A percentile compares a stretch with the other conserved stretches of the same genome.
These are phyloP conservation scores for Sarcocystis neurona DNA, from an alignment of 169 alveolate genomes.

Conservation along the genomic window DNA sequence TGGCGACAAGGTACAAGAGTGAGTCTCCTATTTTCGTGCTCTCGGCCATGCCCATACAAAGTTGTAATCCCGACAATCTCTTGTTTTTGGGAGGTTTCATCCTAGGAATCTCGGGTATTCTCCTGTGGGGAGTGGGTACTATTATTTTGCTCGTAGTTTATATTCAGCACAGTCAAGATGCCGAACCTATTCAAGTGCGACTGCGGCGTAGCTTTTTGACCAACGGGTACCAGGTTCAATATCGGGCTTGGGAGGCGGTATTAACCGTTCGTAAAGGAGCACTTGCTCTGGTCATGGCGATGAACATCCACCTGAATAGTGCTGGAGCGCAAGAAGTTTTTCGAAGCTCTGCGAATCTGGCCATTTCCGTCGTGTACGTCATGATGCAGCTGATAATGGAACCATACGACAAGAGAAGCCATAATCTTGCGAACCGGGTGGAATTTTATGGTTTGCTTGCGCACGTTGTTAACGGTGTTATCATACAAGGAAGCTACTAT, in stretches of 20 bases:
- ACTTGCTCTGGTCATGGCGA: slow-evolving; percentile 52
- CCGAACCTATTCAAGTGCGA: slow-evolving; percentile 49
- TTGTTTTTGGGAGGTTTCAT: slow-evolving; percentile 57
- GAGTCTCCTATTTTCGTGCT: slow-evolving; percentile 43
- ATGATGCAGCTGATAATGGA: slow-evolving; percentile 61
- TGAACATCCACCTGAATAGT: slow-evolving; percentile 45
- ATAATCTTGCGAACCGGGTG: slow-evolving; percentile 60
- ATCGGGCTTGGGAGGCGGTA: slow-evolving; percentile 63
- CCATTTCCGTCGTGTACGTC: slow-evolving; percentile 38
- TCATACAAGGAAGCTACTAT: slow-evolving; percentile 63
- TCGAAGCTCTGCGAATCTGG: slow-evolving; percentile 60
- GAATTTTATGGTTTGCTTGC: slow-evolving; percentile 59
- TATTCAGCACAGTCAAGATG: slow-evolving; percentile 39
- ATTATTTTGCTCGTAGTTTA: slow-evolving; percentile 52
- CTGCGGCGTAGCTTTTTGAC: slow-evolving; percentile 57
- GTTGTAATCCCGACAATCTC: slow-evolving; percentile 47
- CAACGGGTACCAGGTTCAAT: slow-evolving; percentile 62
- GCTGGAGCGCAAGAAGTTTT: slow-evolving; percentile 65
- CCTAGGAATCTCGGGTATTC: slow-evolving; percentile 36
- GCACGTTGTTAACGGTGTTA: slow-evolving; percentile 55
- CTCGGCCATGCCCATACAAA: slow-evolving; percentile 57
- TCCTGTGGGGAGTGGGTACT: slow-evolving; percentile 60
- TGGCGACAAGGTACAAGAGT: slow-evolving; percentile 48
- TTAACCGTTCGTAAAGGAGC: slow-evolving; percentile 52
- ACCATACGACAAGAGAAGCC: slow-evolving; percentile 67